phyloP scores from a whole-genome alignment of 306 rosid genomes.

The Echinosophora koreensis region DNA sequence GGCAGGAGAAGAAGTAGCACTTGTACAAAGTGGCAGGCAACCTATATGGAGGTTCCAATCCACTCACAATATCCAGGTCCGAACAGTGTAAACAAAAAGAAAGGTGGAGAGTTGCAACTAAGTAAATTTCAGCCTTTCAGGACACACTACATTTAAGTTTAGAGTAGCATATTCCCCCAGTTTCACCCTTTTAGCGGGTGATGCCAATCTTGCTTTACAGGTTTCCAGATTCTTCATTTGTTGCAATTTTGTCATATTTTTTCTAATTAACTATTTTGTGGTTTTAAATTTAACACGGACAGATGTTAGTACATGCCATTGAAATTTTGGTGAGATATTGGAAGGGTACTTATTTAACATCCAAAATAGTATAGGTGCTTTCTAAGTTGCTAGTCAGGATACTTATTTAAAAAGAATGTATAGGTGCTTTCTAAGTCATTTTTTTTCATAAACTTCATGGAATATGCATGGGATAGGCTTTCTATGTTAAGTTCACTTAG shows the following conservation, averaged over 20 bases:
- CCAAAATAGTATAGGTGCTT: neutral
- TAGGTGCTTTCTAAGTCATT: neutral
- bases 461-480: too few relatives aligned
- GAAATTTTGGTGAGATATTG: constrained; percentile 41
- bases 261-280: neutral
- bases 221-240: constrained; percentile 30
- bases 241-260: neutral
- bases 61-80: constrained; percentile 96
- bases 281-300: constrained; percentile 10
- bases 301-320: constrained; percentile 4
- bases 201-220: constrained; percentile 39
- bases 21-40: constrained; percentile 94
- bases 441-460: neutral
- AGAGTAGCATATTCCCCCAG: constrained; percentile 24
- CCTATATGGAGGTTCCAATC: constrained; percentile 98
- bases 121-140: constrained; percentile 25
- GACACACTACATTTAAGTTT: constrained; percentile 9
- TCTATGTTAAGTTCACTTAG: too few relatives aligned
- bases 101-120: constrained; percentile 17
- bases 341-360: neutral
- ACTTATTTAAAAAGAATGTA: neutral
- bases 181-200: constrained; percentile 31
- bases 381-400: neutral
- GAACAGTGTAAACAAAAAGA: constrained; percentile 58
- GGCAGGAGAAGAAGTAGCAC: constrained; percentile 96